These are phyloP conservation scores for Moniliophthora roreri DNA, from an alignment of 1,284 basidiomycete species.

Conservation along the genomic window DNA sequence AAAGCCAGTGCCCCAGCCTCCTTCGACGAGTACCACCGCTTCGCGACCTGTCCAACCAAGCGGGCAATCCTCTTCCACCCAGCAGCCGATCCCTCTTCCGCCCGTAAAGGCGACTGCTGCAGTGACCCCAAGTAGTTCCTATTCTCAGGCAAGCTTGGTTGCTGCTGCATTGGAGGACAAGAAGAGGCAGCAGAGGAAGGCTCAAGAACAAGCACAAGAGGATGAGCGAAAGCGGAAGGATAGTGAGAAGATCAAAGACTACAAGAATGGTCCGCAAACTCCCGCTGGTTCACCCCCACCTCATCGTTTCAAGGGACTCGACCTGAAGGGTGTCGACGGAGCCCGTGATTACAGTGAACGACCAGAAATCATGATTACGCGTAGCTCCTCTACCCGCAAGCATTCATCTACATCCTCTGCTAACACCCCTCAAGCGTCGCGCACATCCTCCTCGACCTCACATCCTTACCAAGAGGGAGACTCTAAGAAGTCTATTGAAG, in stretches of 20 bases:
- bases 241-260: not conserved
- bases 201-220: slow-evolving; percentile 3
- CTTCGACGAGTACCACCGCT: not conserved
- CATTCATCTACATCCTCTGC: not conserved
- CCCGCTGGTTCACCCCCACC: not conserved
- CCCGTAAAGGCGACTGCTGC: slow-evolving; percentile 12
- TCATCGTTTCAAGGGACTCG: not conserved
- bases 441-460: not conserved
- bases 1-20: not conserved
- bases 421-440: too few species aligned
- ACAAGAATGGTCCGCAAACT: not conserved
- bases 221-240: slow-evolving; percentile 1
- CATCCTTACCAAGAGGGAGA: not conserved
- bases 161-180: slow-evolving; percentile 1
- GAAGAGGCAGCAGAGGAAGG: not conserved
- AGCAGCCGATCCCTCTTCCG: slow-evolving; percentile 10
- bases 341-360: not conserved
- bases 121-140: slow-evolving; percentile 11
- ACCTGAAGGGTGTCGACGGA: not conserved
- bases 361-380: not conserved
- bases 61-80: slow-evolving; percentile 5
- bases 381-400: not conserved
- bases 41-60: slow-evolving; percentile 1
- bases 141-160: slow-evolving; percentile 5
- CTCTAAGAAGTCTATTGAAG: not conserved